These are phyloP conservation scores for Brachypodium distachyon DNA, from an alignment of 202 grass and related monocot species.

Conservation along the genomic window DNA sequence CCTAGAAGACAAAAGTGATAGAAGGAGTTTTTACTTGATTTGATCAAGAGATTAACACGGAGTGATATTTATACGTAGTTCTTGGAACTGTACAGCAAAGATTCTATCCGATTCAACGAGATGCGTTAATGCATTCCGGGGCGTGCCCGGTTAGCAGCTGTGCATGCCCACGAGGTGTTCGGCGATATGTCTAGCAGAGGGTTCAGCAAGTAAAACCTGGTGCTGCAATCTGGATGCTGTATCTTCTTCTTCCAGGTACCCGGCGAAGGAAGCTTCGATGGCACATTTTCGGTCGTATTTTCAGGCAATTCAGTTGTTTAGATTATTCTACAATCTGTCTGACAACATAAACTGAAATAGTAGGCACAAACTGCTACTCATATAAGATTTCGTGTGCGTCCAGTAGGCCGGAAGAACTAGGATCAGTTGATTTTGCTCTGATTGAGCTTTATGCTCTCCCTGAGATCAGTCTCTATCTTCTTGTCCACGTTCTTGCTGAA, in stretches of 20 bases:
- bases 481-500: slow-evolving; percentile 68
- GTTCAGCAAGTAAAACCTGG: neutral
- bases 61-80: no score
- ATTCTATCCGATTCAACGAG: no score
- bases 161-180: neutral
- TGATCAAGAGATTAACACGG: no score
- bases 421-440: slow-evolving; percentile 48
- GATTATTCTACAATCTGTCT: neutral
- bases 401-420: neutral
- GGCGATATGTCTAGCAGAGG: neutral
- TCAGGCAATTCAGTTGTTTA: neutral
- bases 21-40: no score
- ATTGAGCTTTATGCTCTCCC: slow-evolving; percentile 27
- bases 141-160: neutral
- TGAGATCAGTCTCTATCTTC: slow-evolving; percentile 56
- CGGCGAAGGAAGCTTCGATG: neutral
- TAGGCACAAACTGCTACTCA: neutral
- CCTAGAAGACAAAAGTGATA: no score
- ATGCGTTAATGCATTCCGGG: no score
- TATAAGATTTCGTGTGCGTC: neutral
- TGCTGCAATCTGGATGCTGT: neutral
- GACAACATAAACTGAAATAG: neutral
- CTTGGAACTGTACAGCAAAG: no score
- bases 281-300: neutral
- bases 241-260: neutral